A percentile compares a stretch with the other conserved stretches of the same genome.
Conservation (phyloP, 164 flowering plant species). For the Echeveria elegans region DNA sequence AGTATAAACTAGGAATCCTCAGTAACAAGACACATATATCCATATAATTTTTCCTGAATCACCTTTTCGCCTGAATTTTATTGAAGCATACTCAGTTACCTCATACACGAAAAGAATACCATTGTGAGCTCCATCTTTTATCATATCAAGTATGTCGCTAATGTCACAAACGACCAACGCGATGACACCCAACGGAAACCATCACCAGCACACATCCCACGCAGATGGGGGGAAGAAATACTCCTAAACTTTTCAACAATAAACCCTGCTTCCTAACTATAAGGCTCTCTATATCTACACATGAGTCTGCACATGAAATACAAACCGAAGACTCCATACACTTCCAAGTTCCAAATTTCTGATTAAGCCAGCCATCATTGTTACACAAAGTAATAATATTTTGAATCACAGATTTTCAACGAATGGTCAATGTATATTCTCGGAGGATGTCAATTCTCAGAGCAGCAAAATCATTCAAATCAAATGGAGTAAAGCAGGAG, state of each 20-base stretch:
- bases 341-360: background rate
- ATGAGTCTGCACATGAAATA: background rate
- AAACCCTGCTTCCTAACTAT: conserved; percentile 15
- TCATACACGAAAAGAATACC: conserved; percentile 61
- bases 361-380: background rate
- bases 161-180: conserved; percentile 58
- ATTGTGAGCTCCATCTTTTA: conserved; percentile 75
- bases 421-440: background rate
- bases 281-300: conserved; percentile 9
- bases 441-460: background rate
- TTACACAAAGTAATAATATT: background rate
- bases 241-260: conserved; percentile 18
- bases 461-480: background rate
- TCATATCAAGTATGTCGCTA: conserved; percentile 49
- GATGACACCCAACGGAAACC: conserved; percentile 56
- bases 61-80: conserved; percentile 22
- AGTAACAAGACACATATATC: background rate
- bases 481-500: background rate
- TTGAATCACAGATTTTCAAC: background rate
- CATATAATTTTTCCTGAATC: conserved; percentile 12
- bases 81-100: conserved; percentile 58
- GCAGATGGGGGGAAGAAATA: conserved; percentile 34
- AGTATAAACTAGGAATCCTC: conserved; percentile 12
- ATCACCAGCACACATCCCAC: conserved; percentile 75
- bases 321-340: background rate